These are phyloP conservation scores for Artemisia annua DNA, from an alignment of 129 eudicot species.

Conservation along the genomic window DNA sequence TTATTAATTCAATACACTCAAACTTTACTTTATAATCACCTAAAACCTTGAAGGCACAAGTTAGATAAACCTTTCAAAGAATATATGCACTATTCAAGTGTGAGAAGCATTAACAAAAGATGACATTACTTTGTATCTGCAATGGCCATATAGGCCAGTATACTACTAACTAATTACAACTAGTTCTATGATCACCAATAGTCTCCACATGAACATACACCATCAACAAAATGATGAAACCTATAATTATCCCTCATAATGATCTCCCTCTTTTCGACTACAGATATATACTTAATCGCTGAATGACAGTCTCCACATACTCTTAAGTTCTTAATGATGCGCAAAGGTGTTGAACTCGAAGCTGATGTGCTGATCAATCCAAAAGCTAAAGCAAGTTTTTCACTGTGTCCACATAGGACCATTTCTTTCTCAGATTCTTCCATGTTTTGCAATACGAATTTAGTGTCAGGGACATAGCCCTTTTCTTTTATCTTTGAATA, in stretches of 20 bases:
- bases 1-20: too few relatives aligned
- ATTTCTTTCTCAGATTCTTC: conserved; percentile 41
- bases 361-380: conserved; percentile 35
- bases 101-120: background rate
- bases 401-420: conserved; percentile 41
- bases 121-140: background rate
- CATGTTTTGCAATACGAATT: conserved; percentile 40
- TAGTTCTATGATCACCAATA: conserved; percentile 40
- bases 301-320: conserved; percentile 51
- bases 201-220: conserved; percentile 52
- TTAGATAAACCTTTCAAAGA: too few relatives aligned
- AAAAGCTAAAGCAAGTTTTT: conserved; percentile 46
- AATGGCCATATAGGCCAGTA: background rate
- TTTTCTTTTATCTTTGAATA: conserved; percentile 23
- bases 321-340: conserved; percentile 46
- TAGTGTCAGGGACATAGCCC: conserved; percentile 47
- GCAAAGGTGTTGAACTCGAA: conserved; percentile 27
- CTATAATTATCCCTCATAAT: conserved; percentile 45
- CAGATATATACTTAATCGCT: conserved; percentile 37
- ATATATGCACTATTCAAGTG: background rate
- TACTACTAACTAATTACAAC: background rate
- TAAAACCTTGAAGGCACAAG: too few relatives aligned
- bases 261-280: conserved; percentile 35
- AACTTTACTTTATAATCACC: too few relatives aligned
- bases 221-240: conserved; percentile 49